Evolutionary conservation across 495 filamentous ascomycete species (phyloP), one percentile per base, ranked within the genome.

Genomic region (Chaetomium fimeti): DNA sequence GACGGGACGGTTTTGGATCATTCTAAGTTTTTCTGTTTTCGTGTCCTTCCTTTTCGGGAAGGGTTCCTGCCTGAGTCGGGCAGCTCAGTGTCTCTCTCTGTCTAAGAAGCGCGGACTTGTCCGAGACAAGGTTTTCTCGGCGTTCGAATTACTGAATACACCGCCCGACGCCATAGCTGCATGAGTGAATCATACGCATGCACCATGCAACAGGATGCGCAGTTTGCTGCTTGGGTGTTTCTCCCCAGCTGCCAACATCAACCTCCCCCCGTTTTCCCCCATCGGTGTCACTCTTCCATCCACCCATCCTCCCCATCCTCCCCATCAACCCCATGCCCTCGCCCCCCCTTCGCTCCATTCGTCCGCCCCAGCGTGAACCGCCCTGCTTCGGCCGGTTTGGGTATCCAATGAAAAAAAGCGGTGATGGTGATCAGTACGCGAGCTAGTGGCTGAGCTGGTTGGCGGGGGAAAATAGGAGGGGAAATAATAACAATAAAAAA

Each of bases 401-500:
- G 58, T 51, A 38, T 60, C 58, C 58, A 60, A 51, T 60, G 18
- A 51, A 15, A 51, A 52, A 32, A 51, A 52, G 13, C 27, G 43
- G 38, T 40, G 45, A 38, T 51, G 58, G 49, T 22, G 15, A 48
- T 36, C 27, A 40, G 27, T 32, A 38, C 28, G 43, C 57, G 57
- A 59, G 58, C 45, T 28, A 51, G 28, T 36, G 12, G 27, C 43
- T 40, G 47, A 36, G n/a, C 20, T 22, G 45, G 58, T 27, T 4
- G 24, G 15, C n/a, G 8, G 29, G 29, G 53, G 29, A 7, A 36
- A 9, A 54, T 18, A 53, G 49, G 24, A 29, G 27, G 8, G 49
- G 0, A 6, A 53, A 28, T 15, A 36, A 36, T 9, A 36, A 9
- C 7, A 36, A 36, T 9, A 36, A 36, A 9, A 13, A 54, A 32